Base-by-base conservation (phyloP, 2,329 filamentous ascomycete species). In the Aspergillus ibericus region DNA sequence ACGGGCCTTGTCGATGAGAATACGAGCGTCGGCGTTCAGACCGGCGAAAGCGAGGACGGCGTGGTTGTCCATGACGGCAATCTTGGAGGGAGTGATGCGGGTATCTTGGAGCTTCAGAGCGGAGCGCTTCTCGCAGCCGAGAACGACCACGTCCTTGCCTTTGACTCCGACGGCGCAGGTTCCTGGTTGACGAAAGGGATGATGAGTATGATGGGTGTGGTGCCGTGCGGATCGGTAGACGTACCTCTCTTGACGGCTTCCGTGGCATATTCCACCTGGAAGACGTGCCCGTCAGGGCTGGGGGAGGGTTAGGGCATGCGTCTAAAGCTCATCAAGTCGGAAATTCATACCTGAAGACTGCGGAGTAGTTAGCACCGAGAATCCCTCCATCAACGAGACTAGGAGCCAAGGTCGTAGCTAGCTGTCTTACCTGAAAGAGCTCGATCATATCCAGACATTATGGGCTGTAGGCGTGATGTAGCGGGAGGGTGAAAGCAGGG, bases 51-150 rank as follows among this genome's bases (percentile, higher is more conserved):
- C 95, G 66, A 99, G 90, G 75, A 93, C 96, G 71, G 96, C 93
- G 80, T 99, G 95, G 72, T 88, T 91, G 78, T 99, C 95, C 73
- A 99, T 87, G 66, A 97, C 87, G 70, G 93, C 92, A 78, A 99
- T 97, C 85, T 99, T 99, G 69, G 95, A 98, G 12, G 95, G 95
- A 29, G 95, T 99, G 79, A 99, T 99, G 76, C 95, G 90, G 59
- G 96, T 99, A 79, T 99, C 95, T 84, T 99, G 95, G 61, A 99
- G 88, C 82, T 99, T 99, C 90, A 99, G 97, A 34, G 95, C 95
- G 54, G 95, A 98, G 70, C 93, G 88, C 85, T 99, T 99, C 82
- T 99, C 95, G 80, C 95, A 99, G 71, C 95, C 95, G 51, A 99
- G 84, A 29, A 99, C 95, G 35, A 99, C 95, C 65, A 98, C 90